These are phyloP conservation scores for Geranomyces variabilis DNA, from an alignment of 192 early-diverging fungal genomes.

Conservation along the genomic window DNA sequence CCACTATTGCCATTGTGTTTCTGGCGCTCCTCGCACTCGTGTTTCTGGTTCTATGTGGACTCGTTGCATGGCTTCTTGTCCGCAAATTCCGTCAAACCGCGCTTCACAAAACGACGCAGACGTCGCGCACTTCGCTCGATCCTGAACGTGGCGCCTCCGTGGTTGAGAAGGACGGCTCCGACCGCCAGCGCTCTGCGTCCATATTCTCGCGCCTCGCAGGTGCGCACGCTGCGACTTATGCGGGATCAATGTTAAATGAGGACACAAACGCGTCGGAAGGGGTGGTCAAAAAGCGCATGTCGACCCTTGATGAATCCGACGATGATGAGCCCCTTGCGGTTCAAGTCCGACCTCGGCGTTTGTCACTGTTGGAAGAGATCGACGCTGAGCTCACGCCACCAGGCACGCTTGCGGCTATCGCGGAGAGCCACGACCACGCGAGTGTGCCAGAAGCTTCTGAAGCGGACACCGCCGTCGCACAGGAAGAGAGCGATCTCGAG, in stretches of 20 bases:
- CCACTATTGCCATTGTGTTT: not conserved
- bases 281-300: not conserved
- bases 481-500: not conserved
- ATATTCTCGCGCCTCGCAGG: conserved; percentile 3
- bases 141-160: no score
- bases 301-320: no score
- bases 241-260: not conserved
- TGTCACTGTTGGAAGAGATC: conserved; percentile 3
- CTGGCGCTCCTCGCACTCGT: not conserved
- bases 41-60: not conserved
- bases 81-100: no score
- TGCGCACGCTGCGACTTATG: not conserved
- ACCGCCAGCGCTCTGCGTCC: not conserved
- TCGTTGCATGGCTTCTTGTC: no score
- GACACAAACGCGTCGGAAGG: not conserved
- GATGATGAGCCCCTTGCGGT: no score
- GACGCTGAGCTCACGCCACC: not conserved
- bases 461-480: not conserved
- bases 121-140: no score
- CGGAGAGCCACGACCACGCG: not conserved
- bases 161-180: no score
- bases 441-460: not conserved
- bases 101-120: no score
- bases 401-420: not conserved
- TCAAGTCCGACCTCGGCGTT: not conserved